These are phyloP conservation scores for Starmerella cellae DNA, from an alignment of 805 yeast species.

Conservation along the genomic window DNA sequence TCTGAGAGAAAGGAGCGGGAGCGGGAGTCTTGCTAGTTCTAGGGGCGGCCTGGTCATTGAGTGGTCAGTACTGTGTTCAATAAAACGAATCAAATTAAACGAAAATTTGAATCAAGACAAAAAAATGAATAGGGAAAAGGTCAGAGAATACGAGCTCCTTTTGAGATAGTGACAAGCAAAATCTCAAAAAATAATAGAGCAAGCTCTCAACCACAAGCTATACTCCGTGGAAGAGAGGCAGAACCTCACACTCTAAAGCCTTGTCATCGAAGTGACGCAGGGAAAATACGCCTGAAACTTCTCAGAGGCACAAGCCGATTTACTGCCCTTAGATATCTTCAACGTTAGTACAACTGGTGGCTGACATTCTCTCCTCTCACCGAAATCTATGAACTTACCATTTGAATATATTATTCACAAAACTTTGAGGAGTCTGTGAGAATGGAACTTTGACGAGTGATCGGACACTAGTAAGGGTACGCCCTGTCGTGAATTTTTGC, in stretches of 20 bases:
- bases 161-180: background rate
- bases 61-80: slow-evolving; percentile 22
- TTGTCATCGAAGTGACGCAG: background rate
- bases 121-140: slow-evolving; percentile 1
- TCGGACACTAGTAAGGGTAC: background rate
- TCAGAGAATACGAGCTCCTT: slow-evolving; percentile 8
- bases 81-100: slow-evolving; percentile 1
- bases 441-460: background rate
- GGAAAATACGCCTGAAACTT: background rate
- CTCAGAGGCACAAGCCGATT: slow-evolving; percentile 12
- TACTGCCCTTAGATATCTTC: slow-evolving; percentile 14
- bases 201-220: slow-evolving; percentile 22
- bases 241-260: slow-evolving; percentile 20
- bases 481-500: background rate
- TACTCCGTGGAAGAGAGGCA: slow-evolving; percentile 23
- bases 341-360: slow-evolving; percentile 14
- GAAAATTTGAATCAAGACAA: slow-evolving; percentile 2
- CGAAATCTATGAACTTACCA: background rate
- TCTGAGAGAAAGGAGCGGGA: slow-evolving; percentile 38
- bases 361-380: background rate
- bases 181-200: background rate
- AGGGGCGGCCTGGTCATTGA: slow-evolving; percentile 27
- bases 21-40: slow-evolving; percentile 98
- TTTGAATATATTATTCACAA: background rate
- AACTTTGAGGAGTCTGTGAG: background rate